Percentiles rank a stretch among this genome's conserved stretches.
phyloP scores from a whole-genome alignment of 2,329 filamentous ascomycete species.

The Lomentospora prolificans region DNA sequence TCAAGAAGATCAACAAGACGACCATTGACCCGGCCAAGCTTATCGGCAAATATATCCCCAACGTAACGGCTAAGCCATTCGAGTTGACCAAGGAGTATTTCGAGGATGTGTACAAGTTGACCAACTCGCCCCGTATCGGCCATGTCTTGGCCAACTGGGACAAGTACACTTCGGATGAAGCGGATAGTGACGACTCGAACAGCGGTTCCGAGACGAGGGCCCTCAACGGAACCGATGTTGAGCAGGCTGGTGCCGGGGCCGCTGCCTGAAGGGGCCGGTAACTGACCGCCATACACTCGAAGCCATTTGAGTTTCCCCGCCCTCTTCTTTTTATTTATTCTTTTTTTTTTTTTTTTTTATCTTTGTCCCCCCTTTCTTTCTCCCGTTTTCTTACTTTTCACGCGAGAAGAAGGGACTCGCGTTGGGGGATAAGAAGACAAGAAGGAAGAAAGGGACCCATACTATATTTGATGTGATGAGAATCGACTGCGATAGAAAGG shows the following conservation, averaged over 20 bases:
- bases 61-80: constrained; percentile 93
- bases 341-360: neutral
- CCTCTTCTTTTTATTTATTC: neutral
- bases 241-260: constrained; percentile 7
- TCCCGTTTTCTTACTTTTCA: no score
- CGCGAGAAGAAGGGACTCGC: no score
- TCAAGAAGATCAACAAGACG: constrained; percentile 99
- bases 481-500: neutral
- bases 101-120: constrained; percentile 93
- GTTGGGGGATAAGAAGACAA: no score
- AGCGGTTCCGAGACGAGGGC: constrained; percentile 8
- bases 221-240: constrained; percentile 6
- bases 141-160: constrained; percentile 82
- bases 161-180: constrained; percentile 50
- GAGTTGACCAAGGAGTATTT: constrained; percentile 98
- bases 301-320: neutral
- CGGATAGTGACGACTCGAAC: constrained; percentile 16
- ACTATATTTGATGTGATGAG: no score
- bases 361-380: neutral
- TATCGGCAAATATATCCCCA: constrained; percentile 97
- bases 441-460: no score
- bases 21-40: constrained; percentile 95
- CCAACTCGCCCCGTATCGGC: constrained; percentile 70
- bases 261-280: constrained; percentile 6
- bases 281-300: no score